These are phyloP conservation scores for Angomonas desouzai DNA, from an alignment of 208 protist genomes.

Conservation along the genomic window DNA sequence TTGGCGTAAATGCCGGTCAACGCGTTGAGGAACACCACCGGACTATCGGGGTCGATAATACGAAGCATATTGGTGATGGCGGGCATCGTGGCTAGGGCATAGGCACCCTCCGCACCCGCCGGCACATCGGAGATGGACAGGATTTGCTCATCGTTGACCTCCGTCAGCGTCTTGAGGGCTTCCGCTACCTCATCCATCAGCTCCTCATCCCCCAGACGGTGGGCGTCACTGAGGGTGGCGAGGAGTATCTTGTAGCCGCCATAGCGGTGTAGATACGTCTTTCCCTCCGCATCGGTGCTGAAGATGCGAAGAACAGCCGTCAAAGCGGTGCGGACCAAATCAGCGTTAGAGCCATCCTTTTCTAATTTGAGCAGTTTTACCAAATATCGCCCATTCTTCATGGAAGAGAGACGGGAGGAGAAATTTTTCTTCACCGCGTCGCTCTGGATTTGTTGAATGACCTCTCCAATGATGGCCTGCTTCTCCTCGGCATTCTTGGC, in stretches of 20 bases:
- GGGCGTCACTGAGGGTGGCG: slow-evolving; percentile 67
- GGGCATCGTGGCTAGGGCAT: slow-evolving; percentile 63
- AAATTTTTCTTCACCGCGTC: slow-evolving; percentile 57
- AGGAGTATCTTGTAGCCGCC: slow-evolving; percentile 62
- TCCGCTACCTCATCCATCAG: slow-evolving; percentile 69
- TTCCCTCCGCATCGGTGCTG: slow-evolving; percentile 55
- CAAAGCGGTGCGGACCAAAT: slow-evolving; percentile 35
- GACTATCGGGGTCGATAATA: slow-evolving; percentile 71
- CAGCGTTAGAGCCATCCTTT: slow-evolving; percentile 70
- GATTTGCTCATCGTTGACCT: slow-evolving; percentile 69
- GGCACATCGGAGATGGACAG: slow-evolving; percentile 73
- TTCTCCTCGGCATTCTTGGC: slow-evolving; percentile 39
- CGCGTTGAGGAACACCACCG: slow-evolving; percentile 72
- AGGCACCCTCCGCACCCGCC: slow-evolving; percentile 54
- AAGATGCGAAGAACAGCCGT: slow-evolving; percentile 55
- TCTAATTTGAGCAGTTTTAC: slow-evolving; percentile 48
- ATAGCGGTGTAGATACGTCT: slow-evolving; percentile 33
- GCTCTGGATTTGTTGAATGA: slow-evolving; percentile 48
- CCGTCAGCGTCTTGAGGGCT: slow-evolving; percentile 54
- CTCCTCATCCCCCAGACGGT: slow-evolving; percentile 66
- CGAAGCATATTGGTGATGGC: slow-evolving; percentile 86
- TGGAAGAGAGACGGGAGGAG: slow-evolving; percentile 41
- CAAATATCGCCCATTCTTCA: slow-evolving; percentile 38
- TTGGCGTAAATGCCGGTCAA: slow-evolving; percentile 80
- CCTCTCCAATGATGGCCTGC: slow-evolving; percentile 29